A percentile compares a stretch with the other conserved stretches of the same genome.
Conservation (phyloP, 108 stramenopile species). For the Cyclotella baltica region DNA sequence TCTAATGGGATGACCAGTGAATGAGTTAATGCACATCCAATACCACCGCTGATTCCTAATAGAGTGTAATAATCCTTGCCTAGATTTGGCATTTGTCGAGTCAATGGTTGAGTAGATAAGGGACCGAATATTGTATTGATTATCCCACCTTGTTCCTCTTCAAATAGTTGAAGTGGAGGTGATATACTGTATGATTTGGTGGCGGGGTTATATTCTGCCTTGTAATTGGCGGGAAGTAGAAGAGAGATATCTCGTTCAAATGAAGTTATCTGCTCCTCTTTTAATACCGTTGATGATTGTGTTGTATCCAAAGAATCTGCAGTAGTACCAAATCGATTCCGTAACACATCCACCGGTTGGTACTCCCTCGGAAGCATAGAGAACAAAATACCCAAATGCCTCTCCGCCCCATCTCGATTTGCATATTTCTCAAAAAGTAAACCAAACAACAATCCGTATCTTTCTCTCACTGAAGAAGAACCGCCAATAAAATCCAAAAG, state of each 20-base stretch:
- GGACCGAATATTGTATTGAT: slow-evolving; percentile 76
- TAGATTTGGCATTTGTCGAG: slow-evolving; percentile 56
- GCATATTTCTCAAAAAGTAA: slow-evolving; percentile 48
- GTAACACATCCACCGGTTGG: slow-evolving; percentile 61
- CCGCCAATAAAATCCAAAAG: slow-evolving; percentile 31
- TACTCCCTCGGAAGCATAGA: slow-evolving; percentile 70
- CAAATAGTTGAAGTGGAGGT: slow-evolving; percentile 58
- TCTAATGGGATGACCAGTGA: slow-evolving; percentile 88
- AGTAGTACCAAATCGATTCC: slow-evolving; percentile 7
- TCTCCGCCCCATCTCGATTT: slow-evolving; percentile 31
- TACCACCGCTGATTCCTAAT: slow-evolving; percentile 87
- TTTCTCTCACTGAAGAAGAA: slow-evolving; percentile 5
- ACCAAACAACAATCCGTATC: slow-evolving; percentile 23
- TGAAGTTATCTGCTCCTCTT: slow-evolving; percentile 26
- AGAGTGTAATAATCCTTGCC: slow-evolving; percentile 64
- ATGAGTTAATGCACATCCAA: slow-evolving; percentile 93
- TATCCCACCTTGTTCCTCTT: slow-evolving; percentile 62
- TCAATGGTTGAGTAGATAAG: slow-evolving; percentile 58
- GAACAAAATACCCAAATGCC: slow-evolving; percentile 74
- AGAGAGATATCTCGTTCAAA: slow-evolving; percentile 45
- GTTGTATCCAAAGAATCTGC: background rate
- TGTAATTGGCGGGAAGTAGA: slow-evolving; percentile 57
- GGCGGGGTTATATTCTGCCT: slow-evolving; percentile 3
- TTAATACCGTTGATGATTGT: background rate
- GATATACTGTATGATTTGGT: slow-evolving; percentile 46